These are phyloP conservation scores for Mrakiaceae sp. DNA, from an alignment of 1,284 basidiomycete species.

Conservation along the genomic window DNA sequence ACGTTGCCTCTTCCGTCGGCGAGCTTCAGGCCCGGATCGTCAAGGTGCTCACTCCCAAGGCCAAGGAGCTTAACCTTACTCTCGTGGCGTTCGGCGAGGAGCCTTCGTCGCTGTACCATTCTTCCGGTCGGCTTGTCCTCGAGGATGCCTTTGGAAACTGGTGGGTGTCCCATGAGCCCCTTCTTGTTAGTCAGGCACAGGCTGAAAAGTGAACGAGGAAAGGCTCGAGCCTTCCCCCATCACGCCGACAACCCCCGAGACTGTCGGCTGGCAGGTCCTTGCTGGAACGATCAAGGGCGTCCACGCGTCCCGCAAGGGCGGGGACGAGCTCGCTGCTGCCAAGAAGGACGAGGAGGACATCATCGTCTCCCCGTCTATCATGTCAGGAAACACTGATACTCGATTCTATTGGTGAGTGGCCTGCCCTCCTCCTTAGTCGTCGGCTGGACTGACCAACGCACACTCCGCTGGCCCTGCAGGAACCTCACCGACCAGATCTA, in stretches of 20 bases:
- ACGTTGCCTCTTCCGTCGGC: slow-evolving; percentile 24
- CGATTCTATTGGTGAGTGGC: background rate
- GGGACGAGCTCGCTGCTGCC: background rate
- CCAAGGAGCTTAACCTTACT: slow-evolving; percentile 26
- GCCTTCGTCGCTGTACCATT: slow-evolving; percentile 17
- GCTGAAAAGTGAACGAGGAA: background rate
- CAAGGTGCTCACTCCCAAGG: slow-evolving; percentile 24
- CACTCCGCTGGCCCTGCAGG: slow-evolving; percentile 47
- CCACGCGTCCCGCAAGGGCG: slow-evolving; percentile 7
- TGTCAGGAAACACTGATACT: slow-evolving; percentile 38
- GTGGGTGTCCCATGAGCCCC: slow-evolving; percentile 18
- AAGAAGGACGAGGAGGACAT: slow-evolving; percentile 25
- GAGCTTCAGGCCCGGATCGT: slow-evolving; percentile 27
- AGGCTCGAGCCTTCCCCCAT: slow-evolving; percentile 45
- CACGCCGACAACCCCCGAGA: slow-evolving; percentile 38
- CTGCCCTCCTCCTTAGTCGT: background rate
- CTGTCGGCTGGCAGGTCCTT: slow-evolving; percentile 41
- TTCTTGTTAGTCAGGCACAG: background rate
- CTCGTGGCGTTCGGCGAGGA: slow-evolving; percentile 27
- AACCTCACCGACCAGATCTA: slow-evolving; percentile 44
- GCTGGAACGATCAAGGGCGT: slow-evolving; percentile 42
- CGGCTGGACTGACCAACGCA: slow-evolving; percentile 4
- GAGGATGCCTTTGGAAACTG: slow-evolving; percentile 25
- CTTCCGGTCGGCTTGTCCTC: slow-evolving; percentile 21
- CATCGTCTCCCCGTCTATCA: slow-evolving; percentile 36